These are phyloP conservation scores for Ophiostoma quercus DNA, from an alignment of 2,329 filamentous ascomycete species.

Conservation along the genomic window DNA sequence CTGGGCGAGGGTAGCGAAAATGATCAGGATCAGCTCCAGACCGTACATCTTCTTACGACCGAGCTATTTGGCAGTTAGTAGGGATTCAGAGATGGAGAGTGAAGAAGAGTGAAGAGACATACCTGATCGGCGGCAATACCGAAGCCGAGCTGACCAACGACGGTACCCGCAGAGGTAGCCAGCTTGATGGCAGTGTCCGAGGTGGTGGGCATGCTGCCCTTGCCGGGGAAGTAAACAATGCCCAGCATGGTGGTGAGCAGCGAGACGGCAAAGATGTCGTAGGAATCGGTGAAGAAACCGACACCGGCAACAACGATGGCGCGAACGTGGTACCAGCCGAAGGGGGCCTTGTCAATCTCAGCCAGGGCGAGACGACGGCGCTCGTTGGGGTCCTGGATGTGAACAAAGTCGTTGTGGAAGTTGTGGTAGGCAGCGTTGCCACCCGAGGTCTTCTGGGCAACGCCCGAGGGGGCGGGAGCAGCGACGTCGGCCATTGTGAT, in stretches of 20 bases:
- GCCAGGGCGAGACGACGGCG: slow-evolving; percentile 72
- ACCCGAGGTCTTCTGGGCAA: slow-evolving; percentile 48
- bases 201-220: slow-evolving; percentile 56
- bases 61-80: slow-evolving; percentile 22
- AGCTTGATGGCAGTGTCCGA: slow-evolving; percentile 82
- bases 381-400: slow-evolving; percentile 67
- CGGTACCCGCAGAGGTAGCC: slow-evolving; percentile 75
- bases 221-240: slow-evolving; percentile 64
- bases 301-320: slow-evolving; percentile 74
- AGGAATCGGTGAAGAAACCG: slow-evolving; percentile 79
- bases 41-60: slow-evolving; percentile 59
- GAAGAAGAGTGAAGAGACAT: slow-evolving; percentile 5
- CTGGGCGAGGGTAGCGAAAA: slow-evolving; percentile 70
- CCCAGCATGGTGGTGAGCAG: slow-evolving; percentile 71
- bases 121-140: slow-evolving; percentile 64
- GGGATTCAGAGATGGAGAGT: too few relatives aligned
- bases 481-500: slow-evolving; percentile 27
- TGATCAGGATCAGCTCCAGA: slow-evolving; percentile 73
- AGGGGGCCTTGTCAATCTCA: slow-evolving; percentile 75
- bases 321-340: slow-evolving; percentile 79
- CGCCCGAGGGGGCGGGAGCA: slow-evolving; percentile 23
- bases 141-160: slow-evolving; percentile 76
- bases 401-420: slow-evolving; percentile 52
- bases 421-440: slow-evolving; percentile 70
- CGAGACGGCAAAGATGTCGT: slow-evolving; percentile 75